Conservation (phyloP, 164 flowering plant genomes). For the Hamamelis virginiana region DNA sequence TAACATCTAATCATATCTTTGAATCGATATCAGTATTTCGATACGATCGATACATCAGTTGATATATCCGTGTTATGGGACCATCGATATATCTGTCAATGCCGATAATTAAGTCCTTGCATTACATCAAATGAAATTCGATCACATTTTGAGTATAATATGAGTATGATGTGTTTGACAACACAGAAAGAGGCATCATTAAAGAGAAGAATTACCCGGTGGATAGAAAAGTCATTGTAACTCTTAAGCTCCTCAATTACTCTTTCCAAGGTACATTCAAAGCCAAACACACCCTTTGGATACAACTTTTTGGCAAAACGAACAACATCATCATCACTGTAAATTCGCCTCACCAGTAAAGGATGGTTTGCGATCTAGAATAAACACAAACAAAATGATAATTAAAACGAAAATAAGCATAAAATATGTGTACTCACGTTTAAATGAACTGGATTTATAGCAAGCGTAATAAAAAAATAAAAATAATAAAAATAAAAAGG, state of each 20-base stretch:
- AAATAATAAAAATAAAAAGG: no score
- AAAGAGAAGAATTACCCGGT: constrained; percentile 55
- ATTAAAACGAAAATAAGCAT: constrained; percentile 1
- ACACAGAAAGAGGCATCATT: background rate
- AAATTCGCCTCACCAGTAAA: constrained; percentile 83
- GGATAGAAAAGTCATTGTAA: constrained; percentile 85
- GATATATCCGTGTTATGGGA: no score
- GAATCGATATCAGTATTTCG: no score
- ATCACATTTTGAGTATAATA: background rate
- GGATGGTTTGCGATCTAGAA: constrained; percentile 97
- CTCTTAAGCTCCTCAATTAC: constrained; percentile 81
- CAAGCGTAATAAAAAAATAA: background rate
- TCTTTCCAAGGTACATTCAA: constrained; percentile 79
- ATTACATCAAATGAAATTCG: no score
- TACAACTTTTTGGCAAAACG: constrained; percentile 72
- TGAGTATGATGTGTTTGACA: background rate
- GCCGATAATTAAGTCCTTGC: no score
- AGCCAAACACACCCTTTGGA: constrained; percentile 88
- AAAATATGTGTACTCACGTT: background rate
- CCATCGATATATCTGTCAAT: no score
- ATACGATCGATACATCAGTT: no score
- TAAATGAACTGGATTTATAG: background rate
- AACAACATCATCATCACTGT: constrained; percentile 74
- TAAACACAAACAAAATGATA: background rate
- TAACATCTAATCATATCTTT: no score